Evolutionary conservation across 169 alveolate species (phyloP), one percentile per base, ranked within the genome.

Genomic region (Plasmodium blacklocki): DNA sequence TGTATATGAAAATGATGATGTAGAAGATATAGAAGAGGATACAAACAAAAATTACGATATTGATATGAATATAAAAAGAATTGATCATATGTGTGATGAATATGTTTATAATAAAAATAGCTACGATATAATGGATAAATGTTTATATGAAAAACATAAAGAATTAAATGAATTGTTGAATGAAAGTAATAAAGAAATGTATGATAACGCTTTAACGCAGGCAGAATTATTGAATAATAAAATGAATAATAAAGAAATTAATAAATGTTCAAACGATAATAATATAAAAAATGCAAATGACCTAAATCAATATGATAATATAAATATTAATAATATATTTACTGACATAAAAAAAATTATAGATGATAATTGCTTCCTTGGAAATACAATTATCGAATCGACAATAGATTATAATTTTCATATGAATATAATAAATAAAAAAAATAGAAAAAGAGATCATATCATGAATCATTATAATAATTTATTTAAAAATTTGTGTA

Each of bases 401-500:
- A 14, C 62, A 2, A 9, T 76, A 14, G 63, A 43, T 29, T 39
- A 64, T 47, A 76, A 54, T 45, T n/a, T 18, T 32, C 63, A 62
- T 39, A 21, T 47, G 18, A 75, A 62, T 26, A 39, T 5, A 5
- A 39, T 39, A 39, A 75, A 63, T 75, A 76, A 76, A 63, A 76
- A 64, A 14, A 76, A 64, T 11, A 76, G 64, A n/a, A 63, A 50
- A 76, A 64, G 50, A 49, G 75, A 76, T 47, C 47, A 76, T 56
- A 14, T 21, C 15, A 63, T 76, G 26, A 39, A 39, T 14, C 70
- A 76, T 49, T 76, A 76, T 52, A 64, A 58, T 26, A 76, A 76
- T 49, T 76, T 76, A 76, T 76, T 45, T 76, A 76, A 47, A 76
- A 62, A 50, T 64, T 76, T 76, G 1, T 76, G 89, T 45, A 76